Conservation (phyloP, 2,329 filamentous ascomycete genomes). For the Epichloe hybrida region DNA sequence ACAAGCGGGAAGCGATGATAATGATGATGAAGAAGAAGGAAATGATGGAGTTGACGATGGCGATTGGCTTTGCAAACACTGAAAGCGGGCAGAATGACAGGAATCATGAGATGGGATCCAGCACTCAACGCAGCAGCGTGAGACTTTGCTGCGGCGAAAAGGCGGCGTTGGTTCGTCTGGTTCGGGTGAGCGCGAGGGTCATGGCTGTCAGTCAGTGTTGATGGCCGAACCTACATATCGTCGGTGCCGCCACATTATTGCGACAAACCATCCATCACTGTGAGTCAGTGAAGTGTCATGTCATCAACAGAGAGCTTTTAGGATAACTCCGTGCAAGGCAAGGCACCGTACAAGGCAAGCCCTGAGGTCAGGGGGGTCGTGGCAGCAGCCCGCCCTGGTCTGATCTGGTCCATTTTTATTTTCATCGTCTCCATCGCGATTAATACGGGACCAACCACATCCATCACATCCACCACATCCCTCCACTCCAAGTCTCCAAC, state of each 20-base stretch:
- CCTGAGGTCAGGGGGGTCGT: too few relatives aligned
- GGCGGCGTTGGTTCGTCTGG: background rate
- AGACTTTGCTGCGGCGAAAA: background rate
- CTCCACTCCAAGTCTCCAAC: too few relatives aligned
- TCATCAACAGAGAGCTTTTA: too few relatives aligned
- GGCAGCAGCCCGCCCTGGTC: too few relatives aligned
- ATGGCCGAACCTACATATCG: background rate
- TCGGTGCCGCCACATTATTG: background rate
- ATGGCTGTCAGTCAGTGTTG: background rate
- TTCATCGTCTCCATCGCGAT: conserved; percentile 4
- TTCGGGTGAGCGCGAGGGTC: background rate
- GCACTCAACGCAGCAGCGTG: too few relatives aligned
- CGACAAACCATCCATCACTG: background rate
- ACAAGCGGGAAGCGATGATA: too few relatives aligned
- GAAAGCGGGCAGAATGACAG: background rate
- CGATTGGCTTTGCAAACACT: background rate
- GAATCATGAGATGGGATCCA: too few relatives aligned
- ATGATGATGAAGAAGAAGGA: background rate
- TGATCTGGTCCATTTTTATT: background rate
- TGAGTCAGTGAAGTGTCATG: too few relatives aligned
- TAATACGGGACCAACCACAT: background rate
- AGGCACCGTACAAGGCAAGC: too few relatives aligned
- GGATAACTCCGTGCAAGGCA: too few relatives aligned
- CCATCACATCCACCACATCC: background rate
- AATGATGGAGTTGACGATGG: background rate